phyloP scores from a whole-genome alignment of 2,329 filamentous ascomycete species.

The Microdochium paspali region DNA sequence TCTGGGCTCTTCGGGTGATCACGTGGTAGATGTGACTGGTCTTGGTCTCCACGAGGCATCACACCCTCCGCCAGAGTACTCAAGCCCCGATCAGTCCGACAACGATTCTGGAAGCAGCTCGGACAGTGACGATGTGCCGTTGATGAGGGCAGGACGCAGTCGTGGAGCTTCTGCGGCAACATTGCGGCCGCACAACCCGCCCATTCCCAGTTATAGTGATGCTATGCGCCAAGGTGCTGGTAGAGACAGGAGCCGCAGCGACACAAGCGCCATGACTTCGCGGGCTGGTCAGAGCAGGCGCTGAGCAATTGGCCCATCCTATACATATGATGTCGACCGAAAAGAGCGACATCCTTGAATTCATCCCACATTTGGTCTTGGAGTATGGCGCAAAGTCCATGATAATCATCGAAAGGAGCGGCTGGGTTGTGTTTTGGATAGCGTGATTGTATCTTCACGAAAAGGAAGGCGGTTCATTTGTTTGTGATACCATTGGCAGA shows the following conservation, averaged over 20 bases:
- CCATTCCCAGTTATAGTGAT: conserved; percentile 77
- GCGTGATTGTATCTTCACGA: neutral
- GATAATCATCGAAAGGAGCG: neutral
- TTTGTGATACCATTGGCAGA: neutral
- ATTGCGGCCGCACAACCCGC: conserved; percentile 37
- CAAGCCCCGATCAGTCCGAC: conserved; percentile 54
- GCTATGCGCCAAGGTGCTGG: conserved; percentile 50
- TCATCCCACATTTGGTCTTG: neutral
- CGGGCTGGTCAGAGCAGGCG: neutral
- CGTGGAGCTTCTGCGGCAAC: conserved; percentile 40
- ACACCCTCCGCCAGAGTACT: conserved; percentile 63
- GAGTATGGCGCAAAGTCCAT: neutral
- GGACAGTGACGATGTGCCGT: conserved; percentile 44
- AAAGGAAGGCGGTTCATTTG: no score
- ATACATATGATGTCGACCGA: neutral
- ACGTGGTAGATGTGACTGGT: conserved; percentile 26
- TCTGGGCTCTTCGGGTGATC: conserved; percentile 21
- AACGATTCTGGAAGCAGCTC: conserved; percentile 45
- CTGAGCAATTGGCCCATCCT: neutral
- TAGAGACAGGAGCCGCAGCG: conserved; percentile 33
- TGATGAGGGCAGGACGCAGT: conserved; percentile 40
- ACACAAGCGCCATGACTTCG: conserved; percentile 7
- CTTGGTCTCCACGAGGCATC: conserved; percentile 44
- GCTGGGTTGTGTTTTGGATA: neutral
- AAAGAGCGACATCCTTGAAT: neutral